A percentile compares a stretch with the other conserved stretches of the same genome.
Conservation (phyloP, 164 flowering plant species). For the Nymphaea colorata region DNA sequence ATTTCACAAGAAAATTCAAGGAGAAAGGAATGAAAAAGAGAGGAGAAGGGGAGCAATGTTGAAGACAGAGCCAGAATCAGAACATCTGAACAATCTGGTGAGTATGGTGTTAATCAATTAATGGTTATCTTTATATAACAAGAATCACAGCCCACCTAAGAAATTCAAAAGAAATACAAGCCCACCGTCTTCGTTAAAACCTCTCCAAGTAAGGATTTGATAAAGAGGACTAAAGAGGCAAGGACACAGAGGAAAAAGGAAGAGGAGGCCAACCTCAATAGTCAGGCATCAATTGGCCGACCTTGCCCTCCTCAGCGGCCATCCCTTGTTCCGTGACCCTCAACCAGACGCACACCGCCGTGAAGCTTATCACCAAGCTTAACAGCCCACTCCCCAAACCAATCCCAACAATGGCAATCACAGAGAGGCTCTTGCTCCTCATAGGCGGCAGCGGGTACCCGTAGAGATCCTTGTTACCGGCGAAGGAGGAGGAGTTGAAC, state of each 20-base stretch:
- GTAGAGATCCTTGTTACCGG: slow-evolving; percentile 68
- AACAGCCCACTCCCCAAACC: slow-evolving; percentile 87
- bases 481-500: slow-evolving; percentile 64
- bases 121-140: not conserved
- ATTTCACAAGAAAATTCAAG: no score
- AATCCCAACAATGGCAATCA: slow-evolving; percentile 79
- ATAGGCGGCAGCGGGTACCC: slow-evolving; percentile 73
- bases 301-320: slow-evolving; percentile 58
- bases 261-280: slow-evolving; percentile 24
- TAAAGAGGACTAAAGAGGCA: not conserved
- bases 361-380: slow-evolving; percentile 77
- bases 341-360: slow-evolving; percentile 87
- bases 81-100: not conserved
- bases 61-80: not conserved
- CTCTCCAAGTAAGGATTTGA: not conserved
- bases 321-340: slow-evolving; percentile 60
- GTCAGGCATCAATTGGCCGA: slow-evolving; percentile 78
- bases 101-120: not conserved
- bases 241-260: not conserved
- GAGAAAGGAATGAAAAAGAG: no score
- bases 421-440: slow-evolving; percentile 43
- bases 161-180: no score
- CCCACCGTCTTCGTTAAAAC: not conserved
- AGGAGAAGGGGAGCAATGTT: no score
- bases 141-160: not conserved